phyloP scores from a whole-genome alignment of 1,139 yeast species.

The Geotrichum europaeum region DNA sequence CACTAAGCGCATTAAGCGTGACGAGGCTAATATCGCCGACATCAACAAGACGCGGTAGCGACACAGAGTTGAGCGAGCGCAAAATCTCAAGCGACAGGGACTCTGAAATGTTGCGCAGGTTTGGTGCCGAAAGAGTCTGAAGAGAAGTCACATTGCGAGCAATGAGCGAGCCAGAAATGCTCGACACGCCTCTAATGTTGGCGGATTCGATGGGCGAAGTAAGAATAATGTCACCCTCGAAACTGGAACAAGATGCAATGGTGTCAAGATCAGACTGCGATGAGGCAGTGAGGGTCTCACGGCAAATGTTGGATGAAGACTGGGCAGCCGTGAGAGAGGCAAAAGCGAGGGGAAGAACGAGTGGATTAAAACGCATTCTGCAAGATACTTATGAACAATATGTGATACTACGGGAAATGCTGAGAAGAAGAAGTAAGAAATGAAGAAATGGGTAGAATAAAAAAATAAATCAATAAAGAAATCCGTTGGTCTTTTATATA shows the following conservation, averaged over 20 bases:
- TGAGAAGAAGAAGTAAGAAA: neutral
- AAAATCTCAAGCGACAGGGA: slow-evolving; percentile 55
- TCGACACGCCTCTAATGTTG: slow-evolving; percentile 51
- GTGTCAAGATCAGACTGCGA: slow-evolving; percentile 71
- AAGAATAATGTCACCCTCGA: slow-evolving; percentile 73
- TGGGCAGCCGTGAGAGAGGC: neutral
- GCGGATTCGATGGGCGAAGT: slow-evolving; percentile 44
- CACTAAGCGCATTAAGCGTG: slow-evolving; percentile 75
- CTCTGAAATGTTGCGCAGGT: slow-evolving; percentile 69
- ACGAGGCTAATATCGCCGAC: slow-evolving; percentile 75
- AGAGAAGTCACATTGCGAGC: slow-evolving; percentile 62
- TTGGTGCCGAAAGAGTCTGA: slow-evolving; percentile 65
- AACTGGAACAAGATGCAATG: slow-evolving; percentile 68
- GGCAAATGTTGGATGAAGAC: slow-evolving; percentile 20
- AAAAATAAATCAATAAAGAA: neutral
- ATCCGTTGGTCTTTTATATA: neutral
- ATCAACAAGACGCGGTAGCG: slow-evolving; percentile 72
- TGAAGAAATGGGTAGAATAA: neutral
- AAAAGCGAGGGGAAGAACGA: slow-evolving; percentile 1
- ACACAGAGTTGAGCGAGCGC: slow-evolving; percentile 60
- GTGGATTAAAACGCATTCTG: slow-evolving; percentile 4
- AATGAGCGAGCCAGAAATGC: slow-evolving; percentile 67
- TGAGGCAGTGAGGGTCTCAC: slow-evolving; percentile 37
- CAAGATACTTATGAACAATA: neutral
- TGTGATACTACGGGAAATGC: neutral